Evolutionary conservation across 768 basidiomycete species (phyloP).

Genomic region (Fomitopsis pulvina): DNA sequence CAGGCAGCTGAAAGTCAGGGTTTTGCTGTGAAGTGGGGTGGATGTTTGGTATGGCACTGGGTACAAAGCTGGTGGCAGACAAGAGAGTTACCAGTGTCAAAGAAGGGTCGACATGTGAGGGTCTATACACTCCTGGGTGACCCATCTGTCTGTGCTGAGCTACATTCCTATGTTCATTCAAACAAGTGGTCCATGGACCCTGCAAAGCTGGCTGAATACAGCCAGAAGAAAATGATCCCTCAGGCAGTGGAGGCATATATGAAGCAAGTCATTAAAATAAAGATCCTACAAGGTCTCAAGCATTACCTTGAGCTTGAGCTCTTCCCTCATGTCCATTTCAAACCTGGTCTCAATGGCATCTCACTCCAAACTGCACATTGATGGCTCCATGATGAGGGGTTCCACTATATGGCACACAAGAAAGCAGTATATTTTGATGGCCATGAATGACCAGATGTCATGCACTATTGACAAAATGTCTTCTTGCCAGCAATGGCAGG

Average conservation of each 20-base stretch:
- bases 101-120: too few relatives aligned
- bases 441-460: conserved; percentile 18
- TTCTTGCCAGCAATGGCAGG: conserved; percentile 7
- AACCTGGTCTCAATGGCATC: conserved; percentile 20
- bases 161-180: conserved; percentile 4
- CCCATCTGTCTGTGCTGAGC: too few relatives aligned
- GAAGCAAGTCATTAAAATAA: neutral
- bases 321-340: conserved; percentile 9
- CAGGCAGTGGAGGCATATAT: conserved; percentile 7
- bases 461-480: conserved; percentile 8
- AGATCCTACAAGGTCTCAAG: conserved; percentile 16
- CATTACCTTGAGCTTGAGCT: conserved; percentile 10
- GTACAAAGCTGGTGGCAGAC: too few relatives aligned
- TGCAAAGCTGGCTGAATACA: conserved; percentile 7
- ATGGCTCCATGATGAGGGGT: conserved; percentile 22
- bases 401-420: conserved; percentile 2
- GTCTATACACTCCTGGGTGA: too few relatives aligned
- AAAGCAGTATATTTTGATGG: conserved; percentile 16
- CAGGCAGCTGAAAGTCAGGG: too few relatives aligned
- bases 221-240: conserved; percentile 10
- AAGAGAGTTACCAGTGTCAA: too few relatives aligned
- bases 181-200: conserved; percentile 17
- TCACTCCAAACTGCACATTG: conserved; percentile 26
- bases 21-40: too few relatives aligned
- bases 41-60: too few relatives aligned